Base-by-base conservation (phyloP, 208 protist genomes). In the Trypanosoma brucei region DNA sequence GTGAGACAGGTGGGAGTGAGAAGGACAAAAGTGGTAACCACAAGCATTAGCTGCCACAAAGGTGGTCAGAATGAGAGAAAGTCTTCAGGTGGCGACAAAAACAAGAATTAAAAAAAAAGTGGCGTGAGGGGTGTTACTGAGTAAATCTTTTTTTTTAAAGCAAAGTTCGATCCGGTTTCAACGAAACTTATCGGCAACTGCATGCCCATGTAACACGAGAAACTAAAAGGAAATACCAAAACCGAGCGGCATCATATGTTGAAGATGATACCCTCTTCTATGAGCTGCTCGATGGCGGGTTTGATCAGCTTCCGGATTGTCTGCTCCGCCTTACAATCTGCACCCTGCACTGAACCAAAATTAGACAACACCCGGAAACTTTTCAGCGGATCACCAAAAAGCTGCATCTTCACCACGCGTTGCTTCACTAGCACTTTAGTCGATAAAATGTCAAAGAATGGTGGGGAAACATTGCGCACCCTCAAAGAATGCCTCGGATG, bases 361-460 rank as follows among this genome's bases (percentile, higher is more conserved):
- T 95, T 95, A 35, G 86, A 88, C 30, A 75, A 63, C 35, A 95
- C 81, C 59, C 65, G 69, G 62, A 92, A 91, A 59, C 53, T 78
- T 63, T 91, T 92, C n/a, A 95, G 60, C 14, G 89, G 89, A 48
- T 95, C 81, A 7, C 79, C 86, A 68, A 95, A 95, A 8, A 91
- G 70, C 75, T 95, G 89, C 45, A 90, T 59, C 63, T 86, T 88
- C 14, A 94, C 38, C n/a, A 57, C 60, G 5, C 83, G 76, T 46
- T 62, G 76, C 55, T 59, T 71, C 36, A 94, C 83, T 1, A 68
- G 46, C 14, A 76, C 75, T 37, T 78, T 78, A 39, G 82, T 76
- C 14, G 49, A 68, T 4, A 80, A 48, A 30, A 94, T 59, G 40
- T 90, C 84, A 31, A 69, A 66, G 31, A 92, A 67, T 4, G 82